phyloP scores from a whole-genome alignment of 2,329 filamentous ascomycete species.

The Penicillium vulpinum region DNA sequence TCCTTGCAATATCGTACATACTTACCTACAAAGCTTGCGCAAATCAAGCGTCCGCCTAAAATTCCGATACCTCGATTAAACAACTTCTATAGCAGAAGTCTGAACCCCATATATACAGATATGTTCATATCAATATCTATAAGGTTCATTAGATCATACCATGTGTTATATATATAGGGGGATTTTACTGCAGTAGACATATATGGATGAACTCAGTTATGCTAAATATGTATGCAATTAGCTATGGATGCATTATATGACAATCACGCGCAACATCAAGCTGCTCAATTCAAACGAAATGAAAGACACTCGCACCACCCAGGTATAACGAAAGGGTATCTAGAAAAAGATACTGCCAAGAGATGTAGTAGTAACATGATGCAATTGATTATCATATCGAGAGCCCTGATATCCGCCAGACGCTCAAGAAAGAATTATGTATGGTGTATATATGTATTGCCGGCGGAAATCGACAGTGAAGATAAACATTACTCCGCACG shows the following conservation, averaged over 20 bases:
- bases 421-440: constrained; percentile 8
- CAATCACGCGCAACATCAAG: constrained; percentile 5
- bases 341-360: background rate
- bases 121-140: background rate
- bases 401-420: background rate
- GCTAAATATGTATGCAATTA: constrained; percentile 17
- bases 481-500: constrained; percentile 20
- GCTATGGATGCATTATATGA: constrained; percentile 11
- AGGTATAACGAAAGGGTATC: constrained; percentile 20
- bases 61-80: too few species aligned
- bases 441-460: constrained; percentile 2
- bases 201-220: background rate
- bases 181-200: background rate
- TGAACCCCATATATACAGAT: too few species aligned
- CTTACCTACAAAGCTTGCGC: too few species aligned
- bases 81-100: too few species aligned
- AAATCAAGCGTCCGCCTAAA: too few species aligned
- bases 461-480: constrained; percentile 1
- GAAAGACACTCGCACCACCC: constrained; percentile 6
- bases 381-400: constrained; percentile 13
- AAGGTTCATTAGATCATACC: too few species aligned
- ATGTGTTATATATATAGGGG: too few species aligned
- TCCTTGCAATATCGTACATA: too few species aligned
- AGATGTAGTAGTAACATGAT: constrained; percentile 2
- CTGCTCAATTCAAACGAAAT: background rate